phyloP scores from a whole-genome alignment of 495 filamentous ascomycete genomes.

The Lichina pygmaea region DNA sequence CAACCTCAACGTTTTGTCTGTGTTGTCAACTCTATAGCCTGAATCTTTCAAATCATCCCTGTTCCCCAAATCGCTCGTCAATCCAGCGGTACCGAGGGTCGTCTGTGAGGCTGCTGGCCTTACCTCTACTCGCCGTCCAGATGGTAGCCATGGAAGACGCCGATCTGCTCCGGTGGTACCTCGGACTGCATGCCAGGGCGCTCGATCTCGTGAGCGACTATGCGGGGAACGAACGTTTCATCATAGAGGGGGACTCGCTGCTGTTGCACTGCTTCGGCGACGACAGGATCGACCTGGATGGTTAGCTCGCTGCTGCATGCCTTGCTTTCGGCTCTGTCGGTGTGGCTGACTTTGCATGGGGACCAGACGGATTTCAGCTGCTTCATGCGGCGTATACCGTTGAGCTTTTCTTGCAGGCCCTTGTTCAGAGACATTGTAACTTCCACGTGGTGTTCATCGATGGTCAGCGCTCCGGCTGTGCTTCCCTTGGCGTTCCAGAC shows the following conservation, averaged over 20 bases:
- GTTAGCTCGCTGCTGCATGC: conserved; percentile 9
- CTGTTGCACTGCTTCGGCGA: conserved; percentile 32
- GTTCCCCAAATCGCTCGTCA: too few relatives aligned
- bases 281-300: conserved; percentile 28
- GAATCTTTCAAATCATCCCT: too few relatives aligned
- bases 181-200: conserved; percentile 7
- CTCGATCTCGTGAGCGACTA: conserved; percentile 48
- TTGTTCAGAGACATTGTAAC: conserved; percentile 31
- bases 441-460: conserved; percentile 48
- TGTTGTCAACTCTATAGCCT: too few relatives aligned
- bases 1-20: too few relatives aligned
- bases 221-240: conserved; percentile 41
- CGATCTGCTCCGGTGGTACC: conserved; percentile 5
- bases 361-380: conserved; percentile 33
- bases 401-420: conserved; percentile 31
- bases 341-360: conserved; percentile 1
- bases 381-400: conserved; percentile 43
- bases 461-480: conserved; percentile 5
- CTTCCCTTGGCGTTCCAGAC: background rate
- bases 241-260: conserved; percentile 49
- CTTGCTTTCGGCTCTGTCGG: background rate
- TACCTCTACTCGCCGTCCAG: too few relatives aligned
- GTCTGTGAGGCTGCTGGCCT: too few relatives aligned
- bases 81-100: too few relatives aligned
- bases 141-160: too few relatives aligned